Evolutionary conservation across 1,284 basidiomycete genomes (phyloP).

Genomic region (Sporisorium reilianum): DNA sequence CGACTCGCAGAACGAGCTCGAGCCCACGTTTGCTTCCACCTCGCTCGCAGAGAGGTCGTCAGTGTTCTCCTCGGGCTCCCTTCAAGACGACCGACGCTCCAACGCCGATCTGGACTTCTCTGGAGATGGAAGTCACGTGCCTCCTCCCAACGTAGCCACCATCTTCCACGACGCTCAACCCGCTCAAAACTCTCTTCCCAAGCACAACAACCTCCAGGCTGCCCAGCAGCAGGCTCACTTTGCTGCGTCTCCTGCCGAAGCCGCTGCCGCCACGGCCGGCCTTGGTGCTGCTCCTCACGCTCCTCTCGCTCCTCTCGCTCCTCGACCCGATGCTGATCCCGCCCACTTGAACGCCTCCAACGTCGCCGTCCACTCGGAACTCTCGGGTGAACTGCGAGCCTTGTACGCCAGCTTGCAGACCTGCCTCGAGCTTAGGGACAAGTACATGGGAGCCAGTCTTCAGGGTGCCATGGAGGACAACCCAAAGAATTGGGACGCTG

Average conservation of each 20-base stretch:
- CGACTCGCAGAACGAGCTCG: conserved; percentile 41
- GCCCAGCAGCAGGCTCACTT: conserved; percentile 34
- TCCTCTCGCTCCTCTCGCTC: conserved; percentile 9
- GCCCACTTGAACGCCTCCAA: conserved; percentile 31
- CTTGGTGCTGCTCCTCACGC: conserved; percentile 50
- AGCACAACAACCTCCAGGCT: conserved; percentile 21
- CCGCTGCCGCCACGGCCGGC: conserved; percentile 55
- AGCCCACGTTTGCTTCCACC: conserved; percentile 39
- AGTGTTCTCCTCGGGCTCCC: conserved; percentile 35
- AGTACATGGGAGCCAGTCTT: conserved; percentile 66
- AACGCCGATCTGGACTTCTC: conserved; percentile 49
- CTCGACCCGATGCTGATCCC: conserved; percentile 15
- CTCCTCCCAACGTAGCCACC: conserved; percentile 51
- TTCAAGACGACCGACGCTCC: conserved; percentile 37
- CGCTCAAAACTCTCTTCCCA: conserved; percentile 18
- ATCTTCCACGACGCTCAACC: conserved; percentile 28
- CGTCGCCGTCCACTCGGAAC: conserved; percentile 47
- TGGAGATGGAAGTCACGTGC: conserved; percentile 47
- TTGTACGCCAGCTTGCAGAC: conserved; percentile 62
- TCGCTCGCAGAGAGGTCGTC: conserved; percentile 43
- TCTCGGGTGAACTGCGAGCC: conserved; percentile 60
- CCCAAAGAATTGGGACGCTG: conserved; percentile 69
- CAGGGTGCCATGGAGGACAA: conserved; percentile 66
- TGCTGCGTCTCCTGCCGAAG: conserved; percentile 58
- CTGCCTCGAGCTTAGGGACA: conserved; percentile 65